Base-by-base conservation (phyloP, 371 early-diverging fungal species). In the Syncephalastrum racemosum region DNA sequence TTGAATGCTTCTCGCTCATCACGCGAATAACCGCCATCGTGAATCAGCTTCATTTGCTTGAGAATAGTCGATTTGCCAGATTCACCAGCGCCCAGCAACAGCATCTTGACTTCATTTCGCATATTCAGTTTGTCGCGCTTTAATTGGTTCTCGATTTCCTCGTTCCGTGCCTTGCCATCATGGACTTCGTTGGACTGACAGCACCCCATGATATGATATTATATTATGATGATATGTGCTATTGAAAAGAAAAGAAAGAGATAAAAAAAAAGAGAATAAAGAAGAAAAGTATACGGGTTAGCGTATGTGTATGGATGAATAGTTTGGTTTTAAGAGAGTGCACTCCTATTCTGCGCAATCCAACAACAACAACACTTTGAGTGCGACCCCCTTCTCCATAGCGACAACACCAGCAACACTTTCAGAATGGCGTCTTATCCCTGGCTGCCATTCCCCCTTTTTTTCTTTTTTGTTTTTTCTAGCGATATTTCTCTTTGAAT, bases 21-120 rank as follows among this genome's bases (percentile, higher is more conserved):
- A 24, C 71, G 68, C 53, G 90, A 83, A 79, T 95, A 97, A 8
- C 96, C 94, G 58, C 85, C 88, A 60, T 90, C 93, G 68, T 96
- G 97, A 59, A 97, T 97, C 44, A 96, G 77, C 68, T 93, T 92
- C 95, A 97, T 96, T 71, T 97, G 97, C 71, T 97, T 97, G 50
- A 97, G 70, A 59, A 97, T 93, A 13, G 98, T 97, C 22, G 91
- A 89, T 79, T 97, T 97, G 27, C 98, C 98, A 5, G 97, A 95
- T 81, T 97, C 97, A 64, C 97, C 97, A 43, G 95, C 94, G 60
- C 97, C 95, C 92, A 65, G 20, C 22, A 23, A 46, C 10, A 39
- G 39, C 24, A 3, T 91, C 84, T 96, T 96, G 64, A 95, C 88
- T 77, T 94, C 95, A 61, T 92, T 91, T 18, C 85, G 81, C 80